Base-by-base conservation (phyloP, 2,329 filamentous ascomycete species). In the Juglanconis sp. region DNA sequence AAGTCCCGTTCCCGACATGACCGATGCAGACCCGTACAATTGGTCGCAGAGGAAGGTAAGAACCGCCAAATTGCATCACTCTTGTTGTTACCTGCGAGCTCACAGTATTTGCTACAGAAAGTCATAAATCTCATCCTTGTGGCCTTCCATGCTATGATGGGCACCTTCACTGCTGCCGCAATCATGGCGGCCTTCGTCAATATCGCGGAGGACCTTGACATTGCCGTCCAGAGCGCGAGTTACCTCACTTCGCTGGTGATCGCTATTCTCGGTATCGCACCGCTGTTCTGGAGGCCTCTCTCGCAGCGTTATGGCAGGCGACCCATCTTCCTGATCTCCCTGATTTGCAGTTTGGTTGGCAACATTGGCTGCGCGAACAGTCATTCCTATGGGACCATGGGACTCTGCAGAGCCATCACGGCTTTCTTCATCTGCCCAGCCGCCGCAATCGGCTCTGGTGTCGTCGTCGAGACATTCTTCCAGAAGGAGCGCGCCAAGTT, bases 381-480 rank as follows among this genome's bases (percentile, higher is more conserved):
- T 44, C 69, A 73, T 1, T 75, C 72, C 4, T 85, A 83, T 65
- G 74, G 69, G 1, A 71, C 80, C 15, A 81, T 82, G 78, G 77
- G 74, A 1, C 71, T 76, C 0, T 84, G 80, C 61, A 75, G 82
- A 57, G 81, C 79, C n/a, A 72, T 85, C 31, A 74, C 76, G 7
- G 75, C 79, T 0, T 84, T 85, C 66, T 85, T 84, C 68, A 84
- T 85, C 64, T 78, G 75, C 15, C 83, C 83, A 5, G 78, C 82
- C 0, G 75, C 73, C 13, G 64, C 66, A 32, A 82, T 85, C 53
- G 83, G 83, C 31, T 84, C 80, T 66, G 82, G 76, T 0, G 81
- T 86, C 8, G 83, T 86, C 3, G 78, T 80, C 15, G 83, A 86
- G 66, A 82, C 79, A 1, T 85, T 83, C 61, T 86, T 85, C 70